Percentiles rank a stretch among this genome's conserved stretches.
Evolutionary conservation across 345 rosid genomes (phyloP).

Genomic region (Eutrema heterophyllum): DNA sequence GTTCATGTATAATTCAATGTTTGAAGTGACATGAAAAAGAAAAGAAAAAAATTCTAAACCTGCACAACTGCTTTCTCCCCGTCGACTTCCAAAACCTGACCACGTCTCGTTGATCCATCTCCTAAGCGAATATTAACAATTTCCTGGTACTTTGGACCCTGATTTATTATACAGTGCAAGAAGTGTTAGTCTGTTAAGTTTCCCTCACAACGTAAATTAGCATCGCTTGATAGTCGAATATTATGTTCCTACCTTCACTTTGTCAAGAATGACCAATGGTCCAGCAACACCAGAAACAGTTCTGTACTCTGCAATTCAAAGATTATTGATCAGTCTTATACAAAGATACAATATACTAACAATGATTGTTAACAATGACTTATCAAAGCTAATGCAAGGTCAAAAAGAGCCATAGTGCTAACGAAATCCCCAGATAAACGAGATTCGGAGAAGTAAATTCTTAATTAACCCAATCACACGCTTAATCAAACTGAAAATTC

Average conservation of each 20-base stretch:
- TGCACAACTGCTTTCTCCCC: slow-evolving; percentile 99
- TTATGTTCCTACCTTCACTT: slow-evolving; percentile 67
- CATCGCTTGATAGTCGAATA: background rate
- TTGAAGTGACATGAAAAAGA: background rate
- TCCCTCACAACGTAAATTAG: background rate
- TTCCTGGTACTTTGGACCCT: slow-evolving; percentile 98
- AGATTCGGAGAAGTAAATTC: background rate
- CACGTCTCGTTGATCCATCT: slow-evolving; percentile 89
- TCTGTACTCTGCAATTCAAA: slow-evolving; percentile 66
- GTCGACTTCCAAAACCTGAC: slow-evolving; percentile 97
- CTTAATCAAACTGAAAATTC: background rate
- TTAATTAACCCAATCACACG: background rate
- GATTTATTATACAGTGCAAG: background rate
- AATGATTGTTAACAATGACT: background rate
- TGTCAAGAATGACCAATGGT: slow-evolving; percentile 90
- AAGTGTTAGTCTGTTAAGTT: background rate
- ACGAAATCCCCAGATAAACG: background rate
- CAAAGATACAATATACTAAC: background rate
- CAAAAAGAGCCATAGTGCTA: background rate
- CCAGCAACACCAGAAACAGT: slow-evolving; percentile 99
- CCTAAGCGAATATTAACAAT: slow-evolving; percentile 94
- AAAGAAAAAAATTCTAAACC: slow-evolving; percentile 29
- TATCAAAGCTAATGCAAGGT: background rate
- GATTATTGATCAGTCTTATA: background rate
- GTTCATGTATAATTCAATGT: background rate